These are phyloP conservation scores for Lithocarpus polystachyus DNA, from an alignment of 306 rosid genomes.

Conservation along the genomic window DNA sequence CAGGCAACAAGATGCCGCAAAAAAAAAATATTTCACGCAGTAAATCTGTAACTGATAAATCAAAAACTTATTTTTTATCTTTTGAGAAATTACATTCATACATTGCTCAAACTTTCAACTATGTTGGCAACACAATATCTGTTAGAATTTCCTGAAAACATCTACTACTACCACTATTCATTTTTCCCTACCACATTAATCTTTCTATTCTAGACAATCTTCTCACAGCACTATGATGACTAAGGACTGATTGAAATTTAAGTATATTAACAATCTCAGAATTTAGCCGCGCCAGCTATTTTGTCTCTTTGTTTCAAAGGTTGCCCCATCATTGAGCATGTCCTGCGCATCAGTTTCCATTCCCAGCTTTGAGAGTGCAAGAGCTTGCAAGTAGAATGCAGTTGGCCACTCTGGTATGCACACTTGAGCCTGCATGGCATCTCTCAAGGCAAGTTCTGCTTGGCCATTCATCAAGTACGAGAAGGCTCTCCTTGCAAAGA, in stretches of 20 bases:
- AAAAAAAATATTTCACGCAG: background rate
- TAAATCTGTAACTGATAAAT: conserved; percentile 1
- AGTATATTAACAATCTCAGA: background rate
- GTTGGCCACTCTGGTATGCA: conserved; percentile 99
- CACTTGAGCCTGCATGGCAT: conserved; percentile 96
- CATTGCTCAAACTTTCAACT: conserved; percentile 19
- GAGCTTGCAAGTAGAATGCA: conserved; percentile 89
- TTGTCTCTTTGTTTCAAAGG: conserved; percentile 75
- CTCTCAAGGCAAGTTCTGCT: conserved; percentile 81
- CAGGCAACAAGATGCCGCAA: background rate
- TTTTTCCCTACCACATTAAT: conserved; percentile 28
- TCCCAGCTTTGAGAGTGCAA: conserved; percentile 90
- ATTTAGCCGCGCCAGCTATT: conserved; percentile 74
- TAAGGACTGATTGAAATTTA: background rate
- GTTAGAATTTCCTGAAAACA: conserved; percentile 20
- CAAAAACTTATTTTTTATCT: conserved; percentile 24
- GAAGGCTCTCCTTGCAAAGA: conserved; percentile 84
- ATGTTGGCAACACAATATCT: conserved; percentile 30
- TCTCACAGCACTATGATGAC: conserved; percentile 25
- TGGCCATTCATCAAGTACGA: conserved; percentile 81
- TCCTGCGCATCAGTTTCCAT: conserved; percentile 97
- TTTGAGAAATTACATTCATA: conserved; percentile 36
- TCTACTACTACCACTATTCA: conserved; percentile 7
- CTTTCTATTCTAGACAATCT: conserved; percentile 23
- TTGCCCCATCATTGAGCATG: conserved; percentile 88